Conservation (phyloP, 2,329 filamentous ascomycete genomes). For the Didymella pinodella region DNA sequence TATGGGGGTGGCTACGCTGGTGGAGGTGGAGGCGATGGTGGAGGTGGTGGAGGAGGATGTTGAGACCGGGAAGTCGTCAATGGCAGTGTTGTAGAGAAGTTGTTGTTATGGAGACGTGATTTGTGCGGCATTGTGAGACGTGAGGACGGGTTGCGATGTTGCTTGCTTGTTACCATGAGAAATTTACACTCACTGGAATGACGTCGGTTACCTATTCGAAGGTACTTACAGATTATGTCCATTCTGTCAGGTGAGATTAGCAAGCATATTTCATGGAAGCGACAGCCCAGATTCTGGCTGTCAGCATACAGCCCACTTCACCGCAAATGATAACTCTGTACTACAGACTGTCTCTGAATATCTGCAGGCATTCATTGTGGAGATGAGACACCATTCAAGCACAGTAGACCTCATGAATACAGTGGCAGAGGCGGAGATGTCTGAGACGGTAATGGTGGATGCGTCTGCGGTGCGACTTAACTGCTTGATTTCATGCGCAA, state of each 20-base stretch:
- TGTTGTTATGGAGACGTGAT: neutral
- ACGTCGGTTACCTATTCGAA: neutral
- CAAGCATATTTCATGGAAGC: too few species aligned
- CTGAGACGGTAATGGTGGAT: neutral
- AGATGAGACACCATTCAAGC: too few species aligned
- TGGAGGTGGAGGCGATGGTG: constrained; percentile 3
- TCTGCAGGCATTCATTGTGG: too few species aligned
- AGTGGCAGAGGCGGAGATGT: neutral
- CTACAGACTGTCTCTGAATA: too few species aligned
- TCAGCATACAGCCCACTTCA: too few species aligned
- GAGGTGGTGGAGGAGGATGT: neutral
- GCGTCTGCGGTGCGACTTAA: neutral
- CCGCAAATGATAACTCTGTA: too few species aligned
- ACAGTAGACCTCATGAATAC: too few species aligned
- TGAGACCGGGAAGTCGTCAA: neutral
- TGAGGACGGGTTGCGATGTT: neutral
- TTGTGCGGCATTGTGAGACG: neutral
- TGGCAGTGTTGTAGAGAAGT: neutral
- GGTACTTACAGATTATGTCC: neutral
- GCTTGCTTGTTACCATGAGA: neutral
- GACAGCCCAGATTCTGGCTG: too few species aligned
- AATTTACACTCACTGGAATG: neutral
- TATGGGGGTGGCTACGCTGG: neutral
- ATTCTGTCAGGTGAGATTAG: too few species aligned
- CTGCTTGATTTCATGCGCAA: too few species aligned